A percentile compares a stretch with the other conserved stretches of the same genome.
Evolutionary conservation across 495 filamentous ascomycete genomes (phyloP).

Genomic region (Lasiosphaeriaceae sp.): DNA sequence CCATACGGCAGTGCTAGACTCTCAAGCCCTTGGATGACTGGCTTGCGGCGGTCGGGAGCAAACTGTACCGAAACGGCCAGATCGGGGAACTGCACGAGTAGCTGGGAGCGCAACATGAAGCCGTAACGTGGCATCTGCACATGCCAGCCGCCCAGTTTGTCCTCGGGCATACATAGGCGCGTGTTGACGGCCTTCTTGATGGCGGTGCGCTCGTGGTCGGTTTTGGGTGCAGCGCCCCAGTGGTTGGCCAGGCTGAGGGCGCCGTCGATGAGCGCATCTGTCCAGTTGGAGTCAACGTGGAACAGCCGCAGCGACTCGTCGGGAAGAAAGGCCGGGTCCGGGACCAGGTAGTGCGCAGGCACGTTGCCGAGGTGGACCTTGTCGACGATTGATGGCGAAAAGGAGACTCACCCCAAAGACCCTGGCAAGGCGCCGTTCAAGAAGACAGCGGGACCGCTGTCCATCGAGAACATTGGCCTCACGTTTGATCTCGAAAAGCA

Average conservation of each 20-base stretch:
- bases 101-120: slow-evolving; percentile 8
- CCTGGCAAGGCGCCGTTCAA: slow-evolving; percentile 7
- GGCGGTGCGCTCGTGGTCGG: slow-evolving; percentile 25
- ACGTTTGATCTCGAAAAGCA: slow-evolving; percentile 19
- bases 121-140: slow-evolving; percentile 13
- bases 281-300: slow-evolving; percentile 42
- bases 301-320: slow-evolving; percentile 44
- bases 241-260: slow-evolving; percentile 43
- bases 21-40: too few species aligned
- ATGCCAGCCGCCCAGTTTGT: slow-evolving; percentile 12
- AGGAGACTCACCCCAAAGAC: slow-evolving; percentile 30
- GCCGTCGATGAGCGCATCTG: slow-evolving; percentile 43
- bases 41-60: background rate
- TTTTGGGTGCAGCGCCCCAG: slow-evolving; percentile 8
- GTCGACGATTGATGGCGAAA: slow-evolving; percentile 38
- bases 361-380: slow-evolving; percentile 34
- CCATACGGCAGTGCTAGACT: too few species aligned
- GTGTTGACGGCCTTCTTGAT: slow-evolving; percentile 33
- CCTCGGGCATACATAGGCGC: slow-evolving; percentile 12
- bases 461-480: slow-evolving; percentile 32
- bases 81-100: slow-evolving; percentile 15
- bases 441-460: slow-evolving; percentile 10
- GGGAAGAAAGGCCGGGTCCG: slow-evolving; percentile 35
- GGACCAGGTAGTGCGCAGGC: slow-evolving; percentile 38
- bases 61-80: slow-evolving; percentile 7